A percentile compares a stretch with the other conserved stretches of the same genome.
phyloP scores from a whole-genome alignment of 2,329 filamentous ascomycete genomes.

The Fusarium begoniae region DNA sequence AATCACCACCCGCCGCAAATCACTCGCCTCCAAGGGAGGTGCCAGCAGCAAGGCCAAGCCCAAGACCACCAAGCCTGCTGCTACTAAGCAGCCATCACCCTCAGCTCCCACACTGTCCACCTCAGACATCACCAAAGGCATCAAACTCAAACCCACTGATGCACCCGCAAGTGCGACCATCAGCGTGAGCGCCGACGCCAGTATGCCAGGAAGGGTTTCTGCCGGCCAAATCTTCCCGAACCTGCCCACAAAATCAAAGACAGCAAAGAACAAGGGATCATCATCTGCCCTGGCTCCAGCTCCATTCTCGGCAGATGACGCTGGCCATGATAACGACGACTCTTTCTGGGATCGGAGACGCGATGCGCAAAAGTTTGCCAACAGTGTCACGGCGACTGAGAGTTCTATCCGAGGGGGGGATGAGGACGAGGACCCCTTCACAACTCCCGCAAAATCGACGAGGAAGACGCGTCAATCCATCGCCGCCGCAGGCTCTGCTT shows the following conservation, averaged over 20 bases:
- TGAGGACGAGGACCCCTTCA: constrained; percentile 40
- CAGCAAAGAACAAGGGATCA: constrained; percentile 44
- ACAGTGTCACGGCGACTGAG: constrained; percentile 47
- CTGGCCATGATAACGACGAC: constrained; percentile 45
- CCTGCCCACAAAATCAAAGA: constrained; percentile 42
- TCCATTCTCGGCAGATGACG: constrained; percentile 39
- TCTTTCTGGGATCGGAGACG: constrained; percentile 48
- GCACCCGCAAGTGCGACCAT: constrained; percentile 39
- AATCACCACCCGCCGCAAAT: constrained; percentile 53
- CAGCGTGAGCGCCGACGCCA: constrained; percentile 45
- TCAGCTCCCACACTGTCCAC: constrained; percentile 39
- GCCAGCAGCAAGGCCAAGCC: constrained; percentile 45
- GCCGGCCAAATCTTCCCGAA: constrained; percentile 47
- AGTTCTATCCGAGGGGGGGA: constrained; percentile 51
- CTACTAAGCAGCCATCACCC: constrained; percentile 48
- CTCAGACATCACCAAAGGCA: constrained; percentile 25
- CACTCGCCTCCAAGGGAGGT: constrained; percentile 50
- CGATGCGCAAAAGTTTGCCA: constrained; percentile 53
- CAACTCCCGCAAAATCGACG: constrained; percentile 47
- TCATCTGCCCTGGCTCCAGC: constrained; percentile 30
- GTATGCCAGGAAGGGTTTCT: constrained; percentile 54
- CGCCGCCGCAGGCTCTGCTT: constrained; percentile 33
- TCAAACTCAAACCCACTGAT: constrained; percentile 18
- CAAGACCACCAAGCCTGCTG: constrained; percentile 47
- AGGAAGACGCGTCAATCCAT: constrained; percentile 50